Evolutionary conservation across 495 filamentous ascomycete species (phyloP), one percentile per base, ranked within the genome.

Genomic region (Pseudevernia furfuracea): DNA sequence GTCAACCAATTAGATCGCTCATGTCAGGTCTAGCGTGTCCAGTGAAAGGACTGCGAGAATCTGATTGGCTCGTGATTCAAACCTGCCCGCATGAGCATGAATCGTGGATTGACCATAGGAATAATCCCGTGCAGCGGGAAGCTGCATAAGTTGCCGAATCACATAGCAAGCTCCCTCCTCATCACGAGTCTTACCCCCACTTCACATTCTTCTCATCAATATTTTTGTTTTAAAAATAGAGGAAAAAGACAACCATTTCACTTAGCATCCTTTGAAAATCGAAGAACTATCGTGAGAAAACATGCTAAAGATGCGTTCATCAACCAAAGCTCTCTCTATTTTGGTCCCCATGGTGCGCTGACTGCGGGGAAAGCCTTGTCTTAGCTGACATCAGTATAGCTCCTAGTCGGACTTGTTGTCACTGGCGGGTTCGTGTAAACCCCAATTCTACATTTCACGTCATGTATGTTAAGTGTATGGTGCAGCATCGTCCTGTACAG

Each of bases 401-500:
- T 53, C 14, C 14, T 53, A 6, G 28, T 53, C 14, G 49, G 49
- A 53, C 49, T 53, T 17, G 25, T 53, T 0, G 17, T 53, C 28
- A 53, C 49, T 30, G 49, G 49, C 49, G 28, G 49, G 49, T 53
- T 5, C 49, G 49, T 53, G 25, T 28, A 9, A 28, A 53, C 8
- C 28, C 28, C 25, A 7, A 32, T 14, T 8, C 15, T 5, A 17
- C 14, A n/a, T 3, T 1, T 53, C 14, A 32, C 9, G 14, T 53
- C 11, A 0, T 6, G 14, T 59, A 36, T 46, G 28, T 23, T 59
- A 52, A 59, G 30, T 25, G 8, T 25, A n/a, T 28, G n/a, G n/a
- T 52, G 48, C 41, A 70, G 68, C 32, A 52, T 68, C 34, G 58
- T 60, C 11, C 43, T 66, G n/a, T 39, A 59, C 32, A 60, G 68